phyloP scores from a whole-genome alignment of 495 filamentous ascomycete genomes.

The Filosporella fistucella region DNA sequence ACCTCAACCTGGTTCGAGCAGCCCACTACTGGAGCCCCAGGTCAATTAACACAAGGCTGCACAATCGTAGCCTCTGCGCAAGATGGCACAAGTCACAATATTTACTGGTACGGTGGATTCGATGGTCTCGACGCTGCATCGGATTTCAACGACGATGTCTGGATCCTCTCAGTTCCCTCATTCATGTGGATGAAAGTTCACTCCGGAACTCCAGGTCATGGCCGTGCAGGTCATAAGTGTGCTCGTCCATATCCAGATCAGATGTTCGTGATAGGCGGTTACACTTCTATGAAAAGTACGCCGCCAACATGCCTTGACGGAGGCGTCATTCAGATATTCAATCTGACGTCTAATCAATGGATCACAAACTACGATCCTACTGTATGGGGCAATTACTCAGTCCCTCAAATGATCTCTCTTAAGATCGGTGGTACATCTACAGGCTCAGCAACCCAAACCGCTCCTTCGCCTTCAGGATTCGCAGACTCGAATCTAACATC shows the following conservation, averaged over 20 bases:
- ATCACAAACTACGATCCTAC: conserved; percentile 56
- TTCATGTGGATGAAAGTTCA: conserved; percentile 69
- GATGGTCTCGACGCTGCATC: conserved; percentile 31
- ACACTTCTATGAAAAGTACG: conserved; percentile 19
- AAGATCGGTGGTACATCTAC: conserved; percentile 57
- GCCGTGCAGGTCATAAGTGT: conserved; percentile 59
- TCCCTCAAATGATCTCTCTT: conserved; percentile 50
- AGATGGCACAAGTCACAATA: conserved; percentile 61
- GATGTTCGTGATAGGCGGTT: conserved; percentile 68
- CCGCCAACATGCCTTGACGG: conserved; percentile 41
- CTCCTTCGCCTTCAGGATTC: conserved; percentile 44
- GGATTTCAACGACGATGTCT: conserved; percentile 59
- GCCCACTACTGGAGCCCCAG: conserved; percentile 50
- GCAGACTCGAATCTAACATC: conserved; percentile 39
- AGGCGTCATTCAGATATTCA: conserved; percentile 54
- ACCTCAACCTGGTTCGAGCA: conserved; percentile 57
- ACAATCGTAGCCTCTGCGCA: conserved; percentile 57
- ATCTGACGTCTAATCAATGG: conserved; percentile 55
- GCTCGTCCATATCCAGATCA: conserved; percentile 66
- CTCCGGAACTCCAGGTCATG: conserved; percentile 37
- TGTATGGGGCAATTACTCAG: conserved; percentile 51
- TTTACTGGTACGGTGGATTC: conserved; percentile 75
- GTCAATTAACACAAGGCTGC: conserved; percentile 55
- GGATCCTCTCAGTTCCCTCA: conserved; percentile 67
- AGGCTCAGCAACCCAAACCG: conserved; percentile 49